A percentile compares a stretch with the other conserved stretches of the same genome.
phyloP scores from a whole-genome alignment of 2,329 filamentous ascomycete genomes.

The Lachnellula subtilissima region DNA sequence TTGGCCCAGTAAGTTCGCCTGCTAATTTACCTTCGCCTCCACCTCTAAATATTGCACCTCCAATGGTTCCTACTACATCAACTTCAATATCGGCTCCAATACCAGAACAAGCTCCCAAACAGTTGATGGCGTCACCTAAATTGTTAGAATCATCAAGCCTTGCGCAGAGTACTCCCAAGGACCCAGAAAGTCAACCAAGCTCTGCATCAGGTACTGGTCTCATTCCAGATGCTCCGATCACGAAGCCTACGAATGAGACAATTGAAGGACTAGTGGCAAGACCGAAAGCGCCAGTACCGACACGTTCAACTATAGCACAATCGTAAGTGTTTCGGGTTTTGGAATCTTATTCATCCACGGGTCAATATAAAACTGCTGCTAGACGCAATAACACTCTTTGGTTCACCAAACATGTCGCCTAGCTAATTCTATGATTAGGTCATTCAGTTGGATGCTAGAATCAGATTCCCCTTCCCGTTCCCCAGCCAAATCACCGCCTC shows the following conservation, averaged over 20 bases:
- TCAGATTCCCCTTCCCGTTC: slow-evolving; percentile 29
- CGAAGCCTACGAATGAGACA: neutral
- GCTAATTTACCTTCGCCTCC: neutral
- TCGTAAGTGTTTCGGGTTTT: slow-evolving; percentile 36
- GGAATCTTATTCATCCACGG: no score
- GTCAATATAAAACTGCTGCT: neutral
- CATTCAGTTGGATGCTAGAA: slow-evolving; percentile 76
- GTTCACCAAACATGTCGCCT: neutral
- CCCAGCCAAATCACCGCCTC: slow-evolving; percentile 15
- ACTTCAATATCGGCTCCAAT: neutral
- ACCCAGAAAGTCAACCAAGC: neutral
- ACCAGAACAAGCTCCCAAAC: neutral
- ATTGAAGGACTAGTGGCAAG: slow-evolving; percentile 6
- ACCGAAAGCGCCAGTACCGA: slow-evolving; percentile 45
- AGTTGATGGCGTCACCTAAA: neutral
- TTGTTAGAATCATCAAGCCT: neutral
- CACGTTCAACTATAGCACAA: slow-evolving; percentile 63
- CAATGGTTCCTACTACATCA: neutral
- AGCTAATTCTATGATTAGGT: slow-evolving; percentile 28
- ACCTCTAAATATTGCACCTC: slow-evolving; percentile 3
- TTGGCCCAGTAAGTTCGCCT: neutral
- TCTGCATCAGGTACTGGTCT: neutral
- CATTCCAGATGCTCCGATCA: slow-evolving; percentile 2
- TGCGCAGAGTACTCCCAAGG: neutral
- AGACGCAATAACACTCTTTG: neutral